Conservation (phyloP, 1,284 basidiomycete species). For the Wallemia hederae region DNA sequence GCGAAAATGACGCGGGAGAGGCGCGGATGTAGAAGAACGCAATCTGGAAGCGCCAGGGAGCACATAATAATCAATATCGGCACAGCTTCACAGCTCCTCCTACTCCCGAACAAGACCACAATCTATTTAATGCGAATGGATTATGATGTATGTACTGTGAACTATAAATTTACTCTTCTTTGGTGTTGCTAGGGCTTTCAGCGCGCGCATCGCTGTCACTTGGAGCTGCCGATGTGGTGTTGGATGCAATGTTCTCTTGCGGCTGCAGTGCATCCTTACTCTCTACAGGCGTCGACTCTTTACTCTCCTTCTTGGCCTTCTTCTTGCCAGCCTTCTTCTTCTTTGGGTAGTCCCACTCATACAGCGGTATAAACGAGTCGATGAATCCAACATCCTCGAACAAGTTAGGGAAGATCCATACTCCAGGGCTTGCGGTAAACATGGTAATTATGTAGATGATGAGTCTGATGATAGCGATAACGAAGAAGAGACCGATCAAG, state of each 20-base stretch:
- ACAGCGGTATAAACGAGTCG: constrained; percentile 86
- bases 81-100: too few relatives aligned
- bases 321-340: constrained; percentile 47
- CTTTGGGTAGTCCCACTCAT: constrained; percentile 90
- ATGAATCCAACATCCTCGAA: constrained; percentile 98
- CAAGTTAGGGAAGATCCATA: constrained; percentile 96
- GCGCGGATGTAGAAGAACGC: too few relatives aligned
- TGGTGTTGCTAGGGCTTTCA: background rate
- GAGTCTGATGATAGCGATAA: constrained; percentile 61
- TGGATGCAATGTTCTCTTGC: background rate
- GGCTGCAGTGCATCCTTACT: background rate
- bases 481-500: constrained; percentile 72
- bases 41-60: background rate
- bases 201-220: background rate
- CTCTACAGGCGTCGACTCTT: background rate
- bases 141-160: background rate
- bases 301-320: constrained; percentile 5
- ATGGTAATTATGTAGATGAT: constrained; percentile 87
- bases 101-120: too few relatives aligned
- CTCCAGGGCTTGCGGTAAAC: constrained; percentile 57
- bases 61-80: too few relatives aligned
- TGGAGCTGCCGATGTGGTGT: background rate
- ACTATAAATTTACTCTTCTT: background rate
- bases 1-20: too few relatives aligned
- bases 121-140: background rate